phyloP scores from a whole-genome alignment of 139 green algal species.

The Chlorella sp. region DNA sequence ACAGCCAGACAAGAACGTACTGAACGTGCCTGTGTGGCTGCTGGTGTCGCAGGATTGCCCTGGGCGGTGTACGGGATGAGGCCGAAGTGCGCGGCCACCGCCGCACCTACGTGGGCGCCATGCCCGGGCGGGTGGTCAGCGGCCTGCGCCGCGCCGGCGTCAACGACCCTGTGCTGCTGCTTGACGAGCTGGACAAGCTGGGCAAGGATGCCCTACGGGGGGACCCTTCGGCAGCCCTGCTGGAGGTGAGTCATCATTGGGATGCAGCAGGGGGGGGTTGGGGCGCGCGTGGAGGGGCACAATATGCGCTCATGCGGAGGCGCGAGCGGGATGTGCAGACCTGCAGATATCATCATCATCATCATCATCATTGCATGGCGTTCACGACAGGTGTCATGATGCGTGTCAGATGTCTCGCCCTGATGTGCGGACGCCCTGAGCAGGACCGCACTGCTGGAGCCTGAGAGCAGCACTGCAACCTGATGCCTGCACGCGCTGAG shows the following conservation, averaged over 20 bases:
- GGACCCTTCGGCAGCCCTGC: slow-evolving; percentile 57
- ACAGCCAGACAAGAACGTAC: too few relatives aligned
- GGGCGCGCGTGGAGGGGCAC: too few relatives aligned
- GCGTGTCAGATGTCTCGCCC: too few relatives aligned
- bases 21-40: too few relatives aligned
- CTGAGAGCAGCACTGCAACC: too few relatives aligned
- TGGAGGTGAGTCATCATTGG: slow-evolving; percentile 49
- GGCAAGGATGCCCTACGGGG: slow-evolving; percentile 22
- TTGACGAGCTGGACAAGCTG: slow-evolving; percentile 97
- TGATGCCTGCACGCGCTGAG: too few relatives aligned
- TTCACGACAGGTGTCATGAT: neutral
- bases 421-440: too few relatives aligned
- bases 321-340: too few relatives aligned
- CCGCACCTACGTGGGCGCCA: slow-evolving; percentile 94
- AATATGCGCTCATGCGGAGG: too few relatives aligned
- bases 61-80: slow-evolving; percentile 85
- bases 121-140: slow-evolving; percentile 67
- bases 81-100: slow-evolving; percentile 87
- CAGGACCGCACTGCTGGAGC: too few relatives aligned
- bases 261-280: neutral
- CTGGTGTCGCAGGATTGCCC: slow-evolving; percentile 71
- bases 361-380: too few relatives aligned
- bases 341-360: too few relatives aligned
- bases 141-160: slow-evolving; percentile 37
- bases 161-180: slow-evolving; percentile 89